phyloP scores from a whole-genome alignment of 2,329 filamentous ascomycete genomes.

The Cordyceps tenuipes region DNA sequence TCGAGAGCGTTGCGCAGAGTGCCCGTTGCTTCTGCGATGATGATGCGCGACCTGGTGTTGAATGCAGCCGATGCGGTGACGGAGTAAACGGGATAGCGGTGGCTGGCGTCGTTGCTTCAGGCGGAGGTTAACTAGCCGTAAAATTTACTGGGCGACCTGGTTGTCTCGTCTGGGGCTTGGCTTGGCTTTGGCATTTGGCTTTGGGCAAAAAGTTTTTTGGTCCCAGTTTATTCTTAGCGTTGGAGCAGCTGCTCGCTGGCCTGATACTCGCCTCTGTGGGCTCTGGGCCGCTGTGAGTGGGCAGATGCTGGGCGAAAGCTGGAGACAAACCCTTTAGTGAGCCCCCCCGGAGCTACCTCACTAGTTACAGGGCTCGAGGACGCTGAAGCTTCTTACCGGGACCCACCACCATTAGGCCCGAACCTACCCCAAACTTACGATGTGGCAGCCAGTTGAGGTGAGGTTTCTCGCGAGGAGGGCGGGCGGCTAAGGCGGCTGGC shows the following conservation, averaged over 20 bases:
- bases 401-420: neutral
- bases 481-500: neutral
- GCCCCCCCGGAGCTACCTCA: neutral
- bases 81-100: neutral
- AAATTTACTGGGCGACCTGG: neutral
- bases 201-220: conserved; percentile 2
- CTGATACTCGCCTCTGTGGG: neutral
- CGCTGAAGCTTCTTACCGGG: conserved; percentile 1
- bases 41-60: neutral
- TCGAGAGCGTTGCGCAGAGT: conserved; percentile 2
- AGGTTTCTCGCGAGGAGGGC: neutral
- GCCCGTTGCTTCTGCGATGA: neutral
- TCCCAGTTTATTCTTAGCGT: neutral
- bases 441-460: neutral
- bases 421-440: neutral
- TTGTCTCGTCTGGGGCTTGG: no score
- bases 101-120: neutral
- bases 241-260: neutral
- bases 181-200: neutral
- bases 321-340: neutral
- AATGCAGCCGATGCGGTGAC: conserved; percentile 1
- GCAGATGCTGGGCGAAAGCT: neutral
- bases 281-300: neutral
- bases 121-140: neutral
- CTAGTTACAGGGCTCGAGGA: neutral